Evolutionary conservation across 1,284 basidiomycete species (phyloP).

Genomic region (Leccinum ambiguum): DNA sequence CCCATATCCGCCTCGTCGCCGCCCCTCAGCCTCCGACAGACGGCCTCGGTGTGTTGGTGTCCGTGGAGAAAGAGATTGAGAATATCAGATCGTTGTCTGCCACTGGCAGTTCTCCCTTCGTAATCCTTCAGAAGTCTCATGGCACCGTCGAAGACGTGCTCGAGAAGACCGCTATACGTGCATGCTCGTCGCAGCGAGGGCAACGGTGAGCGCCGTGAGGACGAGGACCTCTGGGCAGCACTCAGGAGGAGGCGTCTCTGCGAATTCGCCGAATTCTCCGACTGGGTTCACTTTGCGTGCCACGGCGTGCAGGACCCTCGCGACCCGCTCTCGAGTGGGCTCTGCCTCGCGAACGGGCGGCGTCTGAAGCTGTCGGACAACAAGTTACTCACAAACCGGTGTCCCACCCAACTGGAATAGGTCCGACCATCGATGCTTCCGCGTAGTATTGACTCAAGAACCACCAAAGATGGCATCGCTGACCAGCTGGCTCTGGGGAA

Average conservation of each 20-base stretch:
- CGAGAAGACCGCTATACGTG: neutral
- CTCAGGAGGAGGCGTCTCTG: too few relatives aligned
- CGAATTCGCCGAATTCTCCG: too few relatives aligned
- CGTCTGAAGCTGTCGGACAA: neutral
- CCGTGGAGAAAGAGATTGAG: neutral
- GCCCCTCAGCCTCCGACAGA: neutral
- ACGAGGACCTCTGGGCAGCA: too few relatives aligned
- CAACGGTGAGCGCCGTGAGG: too few relatives aligned
- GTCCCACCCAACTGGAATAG: too few relatives aligned
- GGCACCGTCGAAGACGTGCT: neutral
- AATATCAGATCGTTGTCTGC: neutral
- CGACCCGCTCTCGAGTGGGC: neutral
- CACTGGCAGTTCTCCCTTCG: neutral
- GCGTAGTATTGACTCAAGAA: too few relatives aligned
- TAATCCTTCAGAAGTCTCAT: neutral
- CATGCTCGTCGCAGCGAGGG: too few relatives aligned
- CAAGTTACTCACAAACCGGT: too few relatives aligned
- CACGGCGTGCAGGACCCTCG: neutral
- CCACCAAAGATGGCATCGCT: too few relatives aligned
- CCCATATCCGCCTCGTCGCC: neutral
- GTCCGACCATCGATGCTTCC: too few relatives aligned
- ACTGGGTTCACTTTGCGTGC: neutral
- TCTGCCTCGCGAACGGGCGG: neutral
- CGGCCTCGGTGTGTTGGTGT: neutral
- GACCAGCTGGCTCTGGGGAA: too few relatives aligned